Evolutionary conservation across 306 rosid species (phyloP).

Genomic region (Castanea sativa): DNA sequence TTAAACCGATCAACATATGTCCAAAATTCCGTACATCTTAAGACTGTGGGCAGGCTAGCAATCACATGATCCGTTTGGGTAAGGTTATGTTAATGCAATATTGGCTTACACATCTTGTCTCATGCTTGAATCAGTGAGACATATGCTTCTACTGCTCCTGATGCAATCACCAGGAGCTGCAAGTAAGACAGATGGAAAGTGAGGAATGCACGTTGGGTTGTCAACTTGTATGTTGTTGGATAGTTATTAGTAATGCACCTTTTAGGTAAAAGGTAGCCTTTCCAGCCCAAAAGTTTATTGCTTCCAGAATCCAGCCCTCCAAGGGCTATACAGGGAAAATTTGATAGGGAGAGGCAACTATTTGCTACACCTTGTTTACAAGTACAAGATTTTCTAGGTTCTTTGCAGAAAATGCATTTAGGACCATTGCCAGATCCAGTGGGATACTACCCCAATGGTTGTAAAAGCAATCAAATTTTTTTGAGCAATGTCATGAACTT

Average conservation of each 20-base stretch:
- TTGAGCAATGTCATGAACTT: too few relatives aligned
- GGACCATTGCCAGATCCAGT: too few relatives aligned
- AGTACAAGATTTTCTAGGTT: too few relatives aligned
- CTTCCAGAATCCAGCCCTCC: background rate
- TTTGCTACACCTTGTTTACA: too few relatives aligned
- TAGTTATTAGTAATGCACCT: constrained; percentile 22
- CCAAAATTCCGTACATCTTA: background rate
- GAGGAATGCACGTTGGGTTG: constrained; percentile 54
- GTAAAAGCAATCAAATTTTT: too few relatives aligned
- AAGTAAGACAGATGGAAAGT: constrained; percentile 40
- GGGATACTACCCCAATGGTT: too few relatives aligned
- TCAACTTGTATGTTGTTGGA: constrained; percentile 40
- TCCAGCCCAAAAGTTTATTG: constrained; percentile 36
- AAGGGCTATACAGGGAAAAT: background rate
- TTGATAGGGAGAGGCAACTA: background rate
- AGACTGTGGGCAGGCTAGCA: background rate
- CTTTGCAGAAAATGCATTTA: too few relatives aligned
- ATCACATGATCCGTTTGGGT: background rate
- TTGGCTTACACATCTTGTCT: constrained; percentile 25
- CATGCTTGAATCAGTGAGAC: background rate
- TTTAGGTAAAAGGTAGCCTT: constrained; percentile 47
- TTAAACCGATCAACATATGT: background rate
- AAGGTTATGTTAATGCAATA: constrained; percentile 17
- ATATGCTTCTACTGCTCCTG: constrained; percentile 22
- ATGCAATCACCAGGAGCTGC: constrained; percentile 27